Base-by-base conservation (phyloP, 2,329 filamentous ascomycete species). In the Aspergillus phoenicis region DNA sequence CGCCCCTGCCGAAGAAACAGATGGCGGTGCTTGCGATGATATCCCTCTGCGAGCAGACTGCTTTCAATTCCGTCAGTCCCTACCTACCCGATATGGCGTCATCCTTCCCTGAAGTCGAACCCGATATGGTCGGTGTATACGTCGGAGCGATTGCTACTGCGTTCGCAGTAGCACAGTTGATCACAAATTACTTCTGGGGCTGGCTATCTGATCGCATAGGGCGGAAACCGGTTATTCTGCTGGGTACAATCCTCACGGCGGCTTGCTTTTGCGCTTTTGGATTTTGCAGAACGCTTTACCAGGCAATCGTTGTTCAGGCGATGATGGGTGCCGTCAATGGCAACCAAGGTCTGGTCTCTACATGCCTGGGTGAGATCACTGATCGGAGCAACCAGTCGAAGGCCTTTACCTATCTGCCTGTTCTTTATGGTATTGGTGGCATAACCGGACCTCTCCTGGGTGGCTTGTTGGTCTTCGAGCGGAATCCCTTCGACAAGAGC, bases 361-460 rank as follows among this genome's bases (percentile, higher is more conserved):
- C 95, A 0, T 96, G 94, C 52, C 77, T 99, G 52, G 95, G 95
- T 43, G 95, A 99, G 76, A 90, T 99, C 56, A 99, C 95, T 1
- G 93, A 98, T 73, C 87, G 92, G 58, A 95, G 90, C 65, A 99
- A 99, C 75, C 95, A 99, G 82, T 95, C 91, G 71, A 85, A 86
- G 57, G 95, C 93, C 0, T 99, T 99, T 70, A 95, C 91, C 1
- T 99, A 97, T 80, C 81, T 99, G 45, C 95, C 95, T 0, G 90
- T 98, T 41, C 89, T 98, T n/a, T 99, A 99, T 76, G 94, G 94
- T 4, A 82, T 99, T 36, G 95, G 95, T 17, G 91, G 91, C 47
- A 97, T 99, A 63, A 95, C 93, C 0, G 95, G 95, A 0, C 95
- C 95, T 0, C 87, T 96, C 1, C 78, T 98, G n/a, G 95, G 95